Evolutionary conservation across 2,329 filamentous ascomycete species (phyloP).

Genomic region (Alternaria angustiovoidea): DNA sequence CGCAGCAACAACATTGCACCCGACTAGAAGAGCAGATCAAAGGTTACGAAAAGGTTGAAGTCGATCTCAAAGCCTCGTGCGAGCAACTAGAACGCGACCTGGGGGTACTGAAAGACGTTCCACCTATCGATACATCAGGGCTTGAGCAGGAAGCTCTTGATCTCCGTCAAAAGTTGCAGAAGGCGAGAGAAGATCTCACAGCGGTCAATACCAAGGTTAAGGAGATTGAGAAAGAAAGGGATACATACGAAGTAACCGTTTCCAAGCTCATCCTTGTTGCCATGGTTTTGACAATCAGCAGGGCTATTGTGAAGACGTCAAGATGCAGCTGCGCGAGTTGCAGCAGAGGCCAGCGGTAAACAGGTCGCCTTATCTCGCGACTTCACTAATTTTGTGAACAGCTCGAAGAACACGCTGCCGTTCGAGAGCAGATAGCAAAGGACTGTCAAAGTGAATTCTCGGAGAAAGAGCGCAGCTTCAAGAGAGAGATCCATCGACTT

Average conservation of each 20-base stretch:
- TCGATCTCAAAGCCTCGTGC: constrained; percentile 15
- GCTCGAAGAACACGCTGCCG: background rate
- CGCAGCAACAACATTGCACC: constrained; percentile 21
- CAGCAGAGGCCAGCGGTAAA: constrained; percentile 11
- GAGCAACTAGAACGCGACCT: constrained; percentile 28
- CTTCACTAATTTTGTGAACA: constrained; percentile 3
- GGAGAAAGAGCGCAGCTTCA: constrained; percentile 23
- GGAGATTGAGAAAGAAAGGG: constrained; percentile 10
- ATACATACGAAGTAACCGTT: constrained; percentile 9
- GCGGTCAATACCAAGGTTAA: constrained; percentile 8
- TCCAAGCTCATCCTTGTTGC: background rate
- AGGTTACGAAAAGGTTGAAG: constrained; percentile 18
- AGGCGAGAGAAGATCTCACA: constrained; percentile 19
- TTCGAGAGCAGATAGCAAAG: constrained; percentile 12
- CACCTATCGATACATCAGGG: constrained; percentile 1
- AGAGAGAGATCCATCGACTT: constrained; percentile 25
- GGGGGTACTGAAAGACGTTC: constrained; percentile 12
- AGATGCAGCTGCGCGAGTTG: constrained; percentile 5
- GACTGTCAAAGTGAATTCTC: constrained; percentile 13
- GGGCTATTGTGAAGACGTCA: background rate
- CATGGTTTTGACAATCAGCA: constrained; percentile 2
- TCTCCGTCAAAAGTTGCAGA: constrained; percentile 23
- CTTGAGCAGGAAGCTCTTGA: constrained; percentile 15
- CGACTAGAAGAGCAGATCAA: constrained; percentile 22
- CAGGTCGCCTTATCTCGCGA: background rate